Percentiles rank a stretch among this genome's conserved stretches.
Conservation (phyloP, 179 eudicot genomes). For the Silene noctiflora region DNA sequence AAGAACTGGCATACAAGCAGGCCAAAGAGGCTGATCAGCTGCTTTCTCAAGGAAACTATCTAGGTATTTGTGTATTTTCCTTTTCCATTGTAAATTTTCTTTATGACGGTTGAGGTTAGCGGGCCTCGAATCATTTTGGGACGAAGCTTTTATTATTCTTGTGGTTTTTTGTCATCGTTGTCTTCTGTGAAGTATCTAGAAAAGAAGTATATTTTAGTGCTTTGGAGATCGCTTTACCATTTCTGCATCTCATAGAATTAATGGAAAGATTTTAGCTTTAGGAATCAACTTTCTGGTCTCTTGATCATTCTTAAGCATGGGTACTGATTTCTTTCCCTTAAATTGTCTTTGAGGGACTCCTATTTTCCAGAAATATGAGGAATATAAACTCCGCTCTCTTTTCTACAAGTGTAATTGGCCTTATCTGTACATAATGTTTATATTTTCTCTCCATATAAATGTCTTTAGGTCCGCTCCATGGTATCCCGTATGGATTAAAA, state of each 20-base stretch:
- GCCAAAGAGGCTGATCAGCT: constrained; percentile 74
- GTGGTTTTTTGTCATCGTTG: not conserved
- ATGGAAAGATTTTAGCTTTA: not conserved
- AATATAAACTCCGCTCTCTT: not conserved
- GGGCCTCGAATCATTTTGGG: not conserved
- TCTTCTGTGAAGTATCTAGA: not conserved
- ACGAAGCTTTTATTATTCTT: not conserved
- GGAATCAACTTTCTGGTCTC: not conserved
- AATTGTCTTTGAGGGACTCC: not conserved
- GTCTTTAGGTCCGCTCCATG: constrained; percentile 76
- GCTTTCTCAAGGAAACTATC: constrained; percentile 55
- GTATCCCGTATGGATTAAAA: constrained; percentile 90
- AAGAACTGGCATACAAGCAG: constrained; percentile 81
- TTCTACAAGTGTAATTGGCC: not conserved
- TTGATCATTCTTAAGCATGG: not conserved
- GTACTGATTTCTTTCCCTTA: not conserved
- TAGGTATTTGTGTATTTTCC: constrained; percentile 40
- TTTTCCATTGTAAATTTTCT: not conserved
- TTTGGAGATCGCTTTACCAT: not conserved
- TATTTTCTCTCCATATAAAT: constrained; percentile 1
- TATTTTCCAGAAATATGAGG: not conserved
- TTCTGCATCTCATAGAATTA: not conserved
- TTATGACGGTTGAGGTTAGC: not conserved
- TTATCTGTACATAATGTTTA: not conserved
- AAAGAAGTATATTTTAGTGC: not conserved